These are phyloP conservation scores for Cytospora piceicola DNA, from an alignment of 2,329 filamentous ascomycete species.

Conservation along the genomic window DNA sequence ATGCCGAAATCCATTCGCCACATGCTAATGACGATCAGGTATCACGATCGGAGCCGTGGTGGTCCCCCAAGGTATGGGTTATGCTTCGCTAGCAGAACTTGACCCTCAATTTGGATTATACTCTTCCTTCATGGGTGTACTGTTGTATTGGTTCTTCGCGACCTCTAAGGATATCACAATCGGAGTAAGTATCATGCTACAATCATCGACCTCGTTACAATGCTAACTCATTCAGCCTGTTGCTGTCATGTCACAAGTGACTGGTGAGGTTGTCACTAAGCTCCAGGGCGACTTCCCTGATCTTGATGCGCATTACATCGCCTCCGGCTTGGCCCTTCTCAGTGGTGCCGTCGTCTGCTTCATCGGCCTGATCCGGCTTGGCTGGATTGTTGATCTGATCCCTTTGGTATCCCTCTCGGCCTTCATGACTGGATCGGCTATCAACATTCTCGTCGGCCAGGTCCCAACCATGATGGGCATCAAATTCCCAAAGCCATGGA, in stretches of 20 bases:
- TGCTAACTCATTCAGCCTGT: conserved; percentile 65
- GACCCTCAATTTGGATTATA: conserved; percentile 84
- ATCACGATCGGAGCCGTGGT: conserved; percentile 68
- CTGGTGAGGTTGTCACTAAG: conserved; percentile 77
- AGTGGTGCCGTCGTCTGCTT: conserved; percentile 76
- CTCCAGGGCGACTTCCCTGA: conserved; percentile 61
- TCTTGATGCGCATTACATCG: conserved; percentile 67
- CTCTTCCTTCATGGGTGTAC: conserved; percentile 93
- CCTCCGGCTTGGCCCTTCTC: conserved; percentile 78
- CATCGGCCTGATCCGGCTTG: conserved; percentile 77
- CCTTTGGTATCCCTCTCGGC: conserved; percentile 87
- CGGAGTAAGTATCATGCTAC: conserved; percentile 61
- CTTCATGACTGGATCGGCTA: conserved; percentile 95
- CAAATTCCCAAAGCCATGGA: conserved; percentile 57
- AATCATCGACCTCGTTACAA: conserved; percentile 29
- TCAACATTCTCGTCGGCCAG: conserved; percentile 87
- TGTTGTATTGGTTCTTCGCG: conserved; percentile 97
- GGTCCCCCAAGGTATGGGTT: conserved; percentile 97
- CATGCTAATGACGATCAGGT: conserved; percentile 37
- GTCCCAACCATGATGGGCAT: conserved; percentile 82
- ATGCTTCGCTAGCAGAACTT: conserved; percentile 82
- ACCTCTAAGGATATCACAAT: conserved; percentile 99
- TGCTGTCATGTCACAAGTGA: conserved; percentile 90
- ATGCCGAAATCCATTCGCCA: conserved; percentile 21
- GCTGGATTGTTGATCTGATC: conserved; percentile 93